These are phyloP conservation scores for Achaetomium macrosporum DNA, from an alignment of 2,329 filamentous ascomycete genomes.

Conservation along the genomic window DNA sequence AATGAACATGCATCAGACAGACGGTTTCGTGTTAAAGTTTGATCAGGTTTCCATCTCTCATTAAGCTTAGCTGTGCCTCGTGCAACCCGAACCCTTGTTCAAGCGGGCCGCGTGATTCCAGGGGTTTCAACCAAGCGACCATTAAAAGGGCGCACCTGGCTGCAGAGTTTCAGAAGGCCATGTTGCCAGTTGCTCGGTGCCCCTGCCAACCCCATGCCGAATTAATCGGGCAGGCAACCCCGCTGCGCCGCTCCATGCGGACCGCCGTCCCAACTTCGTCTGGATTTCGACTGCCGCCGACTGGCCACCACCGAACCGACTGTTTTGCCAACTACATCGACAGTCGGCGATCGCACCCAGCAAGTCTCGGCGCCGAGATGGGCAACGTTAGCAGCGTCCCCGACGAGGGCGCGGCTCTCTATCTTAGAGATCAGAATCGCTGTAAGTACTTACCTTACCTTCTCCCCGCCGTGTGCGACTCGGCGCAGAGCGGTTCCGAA, in stretches of 20 bases:
- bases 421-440: slow-evolving; percentile 85
- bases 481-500: neutral
- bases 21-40: too few species aligned
- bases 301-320: slow-evolving; percentile 7
- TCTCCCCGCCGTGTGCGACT: slow-evolving; percentile 10
- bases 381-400: slow-evolving; percentile 85
- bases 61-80: neutral
- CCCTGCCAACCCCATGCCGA: slow-evolving; percentile 5
- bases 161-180: slow-evolving; percentile 9
- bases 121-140: slow-evolving; percentile 8
- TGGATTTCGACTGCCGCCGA: slow-evolving; percentile 13
- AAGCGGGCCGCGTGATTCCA: neutral
- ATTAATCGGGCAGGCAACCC: slow-evolving; percentile 14
- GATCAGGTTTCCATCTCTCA: neutral
- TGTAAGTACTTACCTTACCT: slow-evolving; percentile 46
- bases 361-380: slow-evolving; percentile 54
- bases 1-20: too few species aligned
- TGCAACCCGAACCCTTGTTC: neutral
- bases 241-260: slow-evolving; percentile 16
- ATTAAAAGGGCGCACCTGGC: slow-evolving; percentile 1
- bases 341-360: slow-evolving; percentile 15
- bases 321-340: slow-evolving; percentile 15
- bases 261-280: slow-evolving; percentile 16
- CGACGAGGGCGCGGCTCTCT: slow-evolving; percentile 75
- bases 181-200: neutral